These are phyloP conservation scores for Globisporangium megalacanthum DNA, from an alignment of 352 stramenopile genomes.

Conservation along the genomic window DNA sequence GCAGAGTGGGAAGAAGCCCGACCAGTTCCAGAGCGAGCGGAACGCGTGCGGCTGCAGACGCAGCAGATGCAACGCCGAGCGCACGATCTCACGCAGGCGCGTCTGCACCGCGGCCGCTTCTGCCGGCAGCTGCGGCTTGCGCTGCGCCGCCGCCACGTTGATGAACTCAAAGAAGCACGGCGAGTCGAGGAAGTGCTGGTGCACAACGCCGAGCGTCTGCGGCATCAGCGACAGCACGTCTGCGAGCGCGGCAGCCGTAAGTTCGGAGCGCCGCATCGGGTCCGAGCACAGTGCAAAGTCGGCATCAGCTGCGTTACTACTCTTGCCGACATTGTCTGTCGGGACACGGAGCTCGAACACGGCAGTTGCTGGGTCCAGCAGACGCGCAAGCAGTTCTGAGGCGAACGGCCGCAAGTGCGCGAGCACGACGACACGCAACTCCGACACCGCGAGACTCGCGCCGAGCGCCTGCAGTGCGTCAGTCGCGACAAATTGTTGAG, in stretches of 20 bases:
- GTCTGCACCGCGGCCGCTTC: constrained; percentile 17
- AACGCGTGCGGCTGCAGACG: constrained; percentile 46
- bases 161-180: constrained; percentile 78
- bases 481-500: constrained; percentile 15
- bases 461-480: constrained; percentile 49
- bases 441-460: constrained; percentile 40
- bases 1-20: constrained; percentile 71
- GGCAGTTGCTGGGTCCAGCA: constrained; percentile 38
- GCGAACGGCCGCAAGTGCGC: constrained; percentile 64
- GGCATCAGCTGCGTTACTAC: background rate
- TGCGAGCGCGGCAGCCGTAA: constrained; percentile 43
- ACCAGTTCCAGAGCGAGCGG: constrained; percentile 73
- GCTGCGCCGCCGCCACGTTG: constrained; percentile 34
- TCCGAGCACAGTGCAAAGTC: constrained; percentile 32
- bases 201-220: constrained; percentile 44
- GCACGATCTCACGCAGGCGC: constrained; percentile 51
- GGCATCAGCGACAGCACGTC: constrained; percentile 51
- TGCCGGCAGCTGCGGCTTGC: constrained; percentile 26
- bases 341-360: constrained; percentile 18
- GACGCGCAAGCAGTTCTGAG: constrained; percentile 59
- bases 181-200: constrained; percentile 57
- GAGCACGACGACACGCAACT: constrained; percentile 41
- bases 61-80: constrained; percentile 55
- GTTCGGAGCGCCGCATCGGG: constrained; percentile 44
- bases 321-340: constrained; percentile 26